Evolutionary conservation across 2,329 filamentous ascomycete genomes (phyloP).

Genomic region (Corniculantispora saksenae): DNA sequence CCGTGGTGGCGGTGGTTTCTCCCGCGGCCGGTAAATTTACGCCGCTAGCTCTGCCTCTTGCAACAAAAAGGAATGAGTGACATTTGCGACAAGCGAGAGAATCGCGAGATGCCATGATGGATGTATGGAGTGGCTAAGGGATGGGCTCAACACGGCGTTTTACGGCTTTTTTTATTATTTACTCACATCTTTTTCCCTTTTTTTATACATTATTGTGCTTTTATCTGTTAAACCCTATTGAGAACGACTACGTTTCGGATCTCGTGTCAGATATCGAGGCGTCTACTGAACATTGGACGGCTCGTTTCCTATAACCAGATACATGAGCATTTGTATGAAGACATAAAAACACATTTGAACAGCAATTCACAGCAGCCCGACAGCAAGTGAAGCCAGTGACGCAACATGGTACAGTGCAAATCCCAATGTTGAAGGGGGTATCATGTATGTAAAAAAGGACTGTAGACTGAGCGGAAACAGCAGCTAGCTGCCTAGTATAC

Average conservation of each 20-base stretch:
- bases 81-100: background rate
- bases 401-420: background rate
- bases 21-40: slow-evolving; percentile 27
- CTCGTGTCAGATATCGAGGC: background rate
- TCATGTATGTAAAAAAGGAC: slow-evolving; percentile 8
- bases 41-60: slow-evolving; percentile 10
- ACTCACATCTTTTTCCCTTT: background rate
- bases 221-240: background rate
- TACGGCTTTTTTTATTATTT: slow-evolving; percentile 24
- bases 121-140: slow-evolving; percentile 9
- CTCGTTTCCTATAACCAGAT: background rate
- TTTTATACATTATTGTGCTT: background rate
- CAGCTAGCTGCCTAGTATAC: background rate
- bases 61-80: slow-evolving; percentile 2
- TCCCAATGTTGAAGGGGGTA: slow-evolving; percentile 15
- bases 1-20: slow-evolving; percentile 33
- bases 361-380: too few species aligned
- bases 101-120: slow-evolving; percentile 9
- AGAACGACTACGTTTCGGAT: background rate
- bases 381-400: background rate
- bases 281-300: background rate
- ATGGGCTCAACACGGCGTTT: slow-evolving; percentile 23
- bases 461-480: background rate
- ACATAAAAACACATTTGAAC: background rate
- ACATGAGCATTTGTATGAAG: background rate